Percentiles rank a stretch among this genome's conserved stretches.
Conservation (phyloP, 305 asterid genomes). For the Nicotiana rustica region DNA sequence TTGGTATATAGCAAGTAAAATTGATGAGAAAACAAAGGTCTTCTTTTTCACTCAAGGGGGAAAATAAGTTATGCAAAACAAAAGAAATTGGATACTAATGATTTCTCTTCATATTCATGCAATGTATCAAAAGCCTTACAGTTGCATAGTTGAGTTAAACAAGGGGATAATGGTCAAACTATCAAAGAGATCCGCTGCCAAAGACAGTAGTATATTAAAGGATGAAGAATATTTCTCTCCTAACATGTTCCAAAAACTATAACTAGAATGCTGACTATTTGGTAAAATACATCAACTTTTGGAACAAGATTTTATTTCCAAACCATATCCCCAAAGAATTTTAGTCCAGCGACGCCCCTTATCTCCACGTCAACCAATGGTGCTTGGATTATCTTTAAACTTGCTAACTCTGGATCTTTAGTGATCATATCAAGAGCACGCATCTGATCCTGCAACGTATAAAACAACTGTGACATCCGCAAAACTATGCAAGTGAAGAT, state of each 20-base stretch:
- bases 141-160: not conserved
- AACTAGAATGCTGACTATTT: not conserved
- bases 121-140: not conserved
- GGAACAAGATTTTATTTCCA: slow-evolving; percentile 61
- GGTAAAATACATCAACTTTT: not conserved
- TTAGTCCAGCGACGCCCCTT: slow-evolving; percentile 92
- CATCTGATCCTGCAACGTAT: slow-evolving; percentile 73
- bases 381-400: slow-evolving; percentile 65
- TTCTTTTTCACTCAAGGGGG: not conserved
- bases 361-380: slow-evolving; percentile 92
- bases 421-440: slow-evolving; percentile 54
- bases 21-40: not conserved
- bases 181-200: not conserved
- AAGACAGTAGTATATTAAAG: not conserved
- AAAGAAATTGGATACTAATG: not conserved
- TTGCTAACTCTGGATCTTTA: slow-evolving; percentile 58
- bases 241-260: too few relatives aligned
- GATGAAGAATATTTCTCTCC: not conserved
- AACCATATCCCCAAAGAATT: slow-evolving; percentile 78
- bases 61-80: not conserved
- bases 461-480: not conserved
- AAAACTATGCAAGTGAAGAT: not conserved
- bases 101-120: not conserved
- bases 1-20: slow-evolving; percentile 13
- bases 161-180: too few relatives aligned